Base-by-base conservation (phyloP, 2,329 filamentous ascomycete genomes). In the Colletotrichum trifolii region DNA sequence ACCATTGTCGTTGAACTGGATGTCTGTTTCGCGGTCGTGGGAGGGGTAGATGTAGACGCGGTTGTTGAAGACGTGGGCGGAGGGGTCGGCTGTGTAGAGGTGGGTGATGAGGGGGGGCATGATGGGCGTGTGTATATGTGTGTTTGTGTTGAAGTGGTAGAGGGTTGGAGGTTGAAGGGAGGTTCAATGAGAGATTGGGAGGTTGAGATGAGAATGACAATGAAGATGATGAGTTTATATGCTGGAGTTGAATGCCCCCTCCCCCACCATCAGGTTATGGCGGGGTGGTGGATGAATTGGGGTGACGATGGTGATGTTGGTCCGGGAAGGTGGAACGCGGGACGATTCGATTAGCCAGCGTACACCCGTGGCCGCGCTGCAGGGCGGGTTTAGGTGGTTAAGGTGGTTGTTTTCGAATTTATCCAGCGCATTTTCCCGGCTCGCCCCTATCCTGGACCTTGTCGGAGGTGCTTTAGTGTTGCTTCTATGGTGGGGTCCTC, bases 31-130 rank as follows among this genome's bases (percentile, higher is more conserved):
- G 69, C 90, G 86, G 77, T 94, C 91, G 78, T 94, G 91, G 25
- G 91, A 94, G 17, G 91, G 91, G 80, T 94, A 94, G 78, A 94
- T 86, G 81, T 93, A 94, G 66, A 94, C 78, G 69, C 85, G 89
- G 75, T 84, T 85, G 68, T 93, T 88, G 81, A 94, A 94, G 73
- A 92, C 91, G 77, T 94, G 91, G 11, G 91, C 91, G 7, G 91
- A 93, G 13, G 91, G 91, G 77, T 94, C 91, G 17, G 91, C 91
- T 11, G 91, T 94, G 83, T 90, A 94, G 73, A 93, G 81, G 77
- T 91, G 85, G n/a, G 83, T 89, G 72, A 94, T 89, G 67, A 94
- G 84, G 49, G 91, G 90, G 45, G 79, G 73, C 82, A 84, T 82
- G 12, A 15, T 66, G 46, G 13, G 17, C 35, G 9, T 7, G 15